Base-by-base conservation (phyloP, 1,139 yeast species). In the Taiozyma onychis region DNA sequence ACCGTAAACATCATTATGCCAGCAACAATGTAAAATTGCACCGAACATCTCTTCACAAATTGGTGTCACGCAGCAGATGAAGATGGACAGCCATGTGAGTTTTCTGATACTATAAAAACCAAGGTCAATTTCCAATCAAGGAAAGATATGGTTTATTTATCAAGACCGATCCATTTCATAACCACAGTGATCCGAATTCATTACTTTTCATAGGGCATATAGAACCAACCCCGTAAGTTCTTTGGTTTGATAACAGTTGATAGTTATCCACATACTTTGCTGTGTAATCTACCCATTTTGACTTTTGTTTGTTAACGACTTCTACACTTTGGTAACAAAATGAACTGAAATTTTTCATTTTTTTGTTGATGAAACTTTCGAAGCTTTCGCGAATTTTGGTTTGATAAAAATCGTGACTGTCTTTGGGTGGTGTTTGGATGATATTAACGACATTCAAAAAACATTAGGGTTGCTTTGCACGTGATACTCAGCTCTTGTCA, bases 211-310 rank as follows among this genome's bases (percentile, higher is more conserved):
- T 49, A 39, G 41, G 43, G 18, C 24, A 41, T 18, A 18, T 9
- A 14, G 9, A 37, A 18, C 4, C 41, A 37, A 18, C 24, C 24
- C 41, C 9, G 24, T 18, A 16, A 21, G 41, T 37, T 37, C 41
- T 21, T 37, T 37, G 24, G 24, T 37, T 37, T 37, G 41, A 37
- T 37, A 37, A 37, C 41, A 37, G 24, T 37, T 16, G 41, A 49
- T 42, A 48, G 47, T 47, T 52, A 55, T 54, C 64, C 74, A 82
- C 88, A 79, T 82, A 82, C 88, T 73, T 81, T 70, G 75, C 86
- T 80, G 78, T 83, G 88, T 82, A 82, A 78, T 80, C 88, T 86
- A 83, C 85, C 88, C 88, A 83, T 83, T 71, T 75, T 45, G 21
- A 18, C 22, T 26, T 39, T 34, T 14, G 41, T 13, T 32, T 35